A percentile compares a stretch with the other conserved stretches of the same genome.
These are phyloP conservation scores for Areca catechu DNA, from an alignment of 176 grass and related monocot genomes.

Conservation along the genomic window DNA sequence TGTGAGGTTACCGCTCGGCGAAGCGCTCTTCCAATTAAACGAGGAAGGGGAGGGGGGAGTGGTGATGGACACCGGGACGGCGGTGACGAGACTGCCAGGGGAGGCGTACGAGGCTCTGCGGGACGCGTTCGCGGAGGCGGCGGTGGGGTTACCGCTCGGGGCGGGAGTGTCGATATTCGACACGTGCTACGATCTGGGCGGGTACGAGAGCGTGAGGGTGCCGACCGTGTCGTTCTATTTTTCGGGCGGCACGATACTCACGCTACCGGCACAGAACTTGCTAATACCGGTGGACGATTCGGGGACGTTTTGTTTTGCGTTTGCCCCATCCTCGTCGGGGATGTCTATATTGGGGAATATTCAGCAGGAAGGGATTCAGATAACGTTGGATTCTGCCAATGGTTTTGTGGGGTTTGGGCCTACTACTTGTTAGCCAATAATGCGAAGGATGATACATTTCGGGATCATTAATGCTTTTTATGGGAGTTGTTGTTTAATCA, in stretches of 20 bases:
- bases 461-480: not conserved
- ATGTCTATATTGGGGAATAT: conserved; percentile 80
- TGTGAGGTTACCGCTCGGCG: conserved; percentile 31
- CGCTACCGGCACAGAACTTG: conserved; percentile 79
- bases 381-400: conserved; percentile 64
- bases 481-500: no score
- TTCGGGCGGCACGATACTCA: conserved; percentile 41
- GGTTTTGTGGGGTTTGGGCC: conserved; percentile 83
- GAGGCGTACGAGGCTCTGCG: conserved; percentile 57
- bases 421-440: conserved; percentile 41
- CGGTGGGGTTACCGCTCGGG: conserved; percentile 37
- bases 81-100: conserved; percentile 46
- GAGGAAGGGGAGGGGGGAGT: conserved; percentile 67
- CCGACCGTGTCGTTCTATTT: conserved; percentile 90
- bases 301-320: conserved; percentile 71
- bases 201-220: conserved; percentile 76
- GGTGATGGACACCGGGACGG: conserved; percentile 95
- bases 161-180: conserved; percentile 60
- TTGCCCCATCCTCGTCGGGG: conserved; percentile 51
- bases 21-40: conserved; percentile 52
- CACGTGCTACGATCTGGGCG: conserved; percentile 78
- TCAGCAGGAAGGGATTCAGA: conserved; percentile 84
- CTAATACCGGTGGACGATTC: conserved; percentile 51
- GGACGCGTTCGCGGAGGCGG: conserved; percentile 35
- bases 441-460: not conserved